Base-by-base conservation (phyloP, 2,329 filamentous ascomycete genomes). In the Nemania sp. region DNA sequence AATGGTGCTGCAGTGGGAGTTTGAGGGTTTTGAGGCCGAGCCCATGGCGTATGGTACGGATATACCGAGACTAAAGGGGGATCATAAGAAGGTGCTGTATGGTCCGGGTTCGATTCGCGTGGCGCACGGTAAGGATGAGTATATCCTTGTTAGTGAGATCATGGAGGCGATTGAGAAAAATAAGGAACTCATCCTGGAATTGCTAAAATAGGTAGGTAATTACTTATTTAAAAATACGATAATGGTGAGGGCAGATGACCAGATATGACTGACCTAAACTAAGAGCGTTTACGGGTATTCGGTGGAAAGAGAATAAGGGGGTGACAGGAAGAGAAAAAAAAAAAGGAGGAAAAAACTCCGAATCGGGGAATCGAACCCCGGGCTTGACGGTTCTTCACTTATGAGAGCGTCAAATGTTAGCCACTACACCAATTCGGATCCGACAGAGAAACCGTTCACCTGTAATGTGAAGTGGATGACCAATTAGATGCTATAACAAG, bases 21-120 rank as follows among this genome's bases (percentile, higher is more conserved):
- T 82, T 58, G 77, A 76, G 24, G 80, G 79, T 1, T 80, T 82
- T 54, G 78, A 80, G 15, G 73, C 77, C 3, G 75, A 77, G 7
- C 77, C 80, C 0, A 80, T 82, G 52, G 73, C 79, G 2, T 82
- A 79, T 64, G 80, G 80, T 0, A 82, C 80, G 1, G 80, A 82
- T 45, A 77, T 80, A 4, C 80, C 80, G 4, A 74, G 79, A 3
- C 73, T 82, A 7, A 74, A 72, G 51, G 70, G 78, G 53, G 66
- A 75, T 20, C 74, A 78, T 49, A 80, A 75, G 47, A 79, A 78
- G 56, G 77, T 80, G 18, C 71, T 82, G 22, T 82, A 82, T 63
- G 80, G 80, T 0, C 80, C 80, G 1, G 81, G 80, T 0, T 79
- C 79, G 5, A 82, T 82, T 51, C 62, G 77, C 4, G 77, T 80